Evolutionary conservation across 768 basidiomycete genomes (phyloP), one percentile per base, ranked within the genome.

Genomic region (Dioszegia crocea): DNA sequence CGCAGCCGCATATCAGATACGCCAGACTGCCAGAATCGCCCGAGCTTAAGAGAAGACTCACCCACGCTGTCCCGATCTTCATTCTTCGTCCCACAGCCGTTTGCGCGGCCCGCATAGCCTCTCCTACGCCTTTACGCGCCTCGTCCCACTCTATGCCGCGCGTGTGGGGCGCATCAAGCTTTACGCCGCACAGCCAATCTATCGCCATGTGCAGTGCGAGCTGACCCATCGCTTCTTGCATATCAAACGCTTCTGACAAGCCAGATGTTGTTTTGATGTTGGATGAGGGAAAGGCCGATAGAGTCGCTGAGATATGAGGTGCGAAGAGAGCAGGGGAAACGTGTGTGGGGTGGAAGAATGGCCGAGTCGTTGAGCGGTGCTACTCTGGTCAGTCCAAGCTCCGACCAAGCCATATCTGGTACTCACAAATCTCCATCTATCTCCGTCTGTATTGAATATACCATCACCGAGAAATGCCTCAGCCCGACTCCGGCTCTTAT

Each of bases 361-460:
- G 75, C 31, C 74, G 60, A 23, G 66, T 66, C 1, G 73, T 38
- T 9, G 61, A 47, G 8, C 75, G 70, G 43, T 76, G 76, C 71
- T 74, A 46, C 19, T 16, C n/a, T 17, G 40, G 6, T 39, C n/a
- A 39, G 31, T 17, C 21, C 4, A 19, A 14, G 31, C 23, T 27
- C 19, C 36, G 10, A 17, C n/a, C n/a, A n/a, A n/a, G n/a, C n/a
- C n/a, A n/a, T n/a, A n/a, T n/a, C n/a, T n/a, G n/a, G n/a, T n/a
- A 71, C 65, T 24, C 23, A 73, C 75, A 49, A 68, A 70, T 55
- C 63, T 74, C 66, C 70, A 73, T 36, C 40, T 50, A 2, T 65
- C 65, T 3, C 74, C 73, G 61, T 77, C 75, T 1, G 69, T 60
- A 21, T 68, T 71, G 65, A 78, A 78, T 14, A 78, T 77, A 8